Evolutionary conservation across 2,329 filamentous ascomycete genomes (phyloP), one percentile per base, ranked within the genome.

Genomic region (Colletotrichum sidae): DNA sequence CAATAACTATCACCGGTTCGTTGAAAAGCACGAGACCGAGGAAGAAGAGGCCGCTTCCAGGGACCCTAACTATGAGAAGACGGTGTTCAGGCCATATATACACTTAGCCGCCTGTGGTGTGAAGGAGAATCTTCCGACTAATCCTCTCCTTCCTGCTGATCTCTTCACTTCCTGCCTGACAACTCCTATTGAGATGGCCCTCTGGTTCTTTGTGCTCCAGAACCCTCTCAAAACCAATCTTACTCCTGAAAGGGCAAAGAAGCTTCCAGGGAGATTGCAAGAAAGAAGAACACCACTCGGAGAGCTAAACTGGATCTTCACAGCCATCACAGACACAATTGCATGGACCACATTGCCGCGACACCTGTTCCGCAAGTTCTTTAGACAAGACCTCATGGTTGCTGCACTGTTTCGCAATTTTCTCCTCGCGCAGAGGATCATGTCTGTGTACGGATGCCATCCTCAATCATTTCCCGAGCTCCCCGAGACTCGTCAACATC

Each of bases 221-320:
- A 97, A 97, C 67, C 94, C 94, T 1, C 78, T 89, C 37, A 86
- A 87, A 71, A 87, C 84, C 3, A 87, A 86, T 45, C 81, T 97
- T 60, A 90, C 88, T 2, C 88, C 95, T 4, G 92, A 96, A 67
- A 88, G 95, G 71, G 94, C 95, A 46, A 92, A 93, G 77, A 92
- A 93, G 72, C 91, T 99, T 15, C 94, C 95, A 3, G 96, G 96
- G 39, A 90, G 94, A 68, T 86, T 98, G 46, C 95, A 97, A 74
- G 96, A 99, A 78, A 88, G 96, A 66, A 87, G 96, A 73, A 98
- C 96, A 54, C 96, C 96, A 8, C 85, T 99, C 39, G 96, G 96
- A 68, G 96, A 99, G 79, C 83, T 99, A 12, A 99, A 99, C 74
- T 99, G 96, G 96, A 99, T 99, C 41, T 98, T 99, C 75, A 99